Conservation (phyloP, 495 filamentous ascomycete species). For the Neohortaea acidophila region DNA sequence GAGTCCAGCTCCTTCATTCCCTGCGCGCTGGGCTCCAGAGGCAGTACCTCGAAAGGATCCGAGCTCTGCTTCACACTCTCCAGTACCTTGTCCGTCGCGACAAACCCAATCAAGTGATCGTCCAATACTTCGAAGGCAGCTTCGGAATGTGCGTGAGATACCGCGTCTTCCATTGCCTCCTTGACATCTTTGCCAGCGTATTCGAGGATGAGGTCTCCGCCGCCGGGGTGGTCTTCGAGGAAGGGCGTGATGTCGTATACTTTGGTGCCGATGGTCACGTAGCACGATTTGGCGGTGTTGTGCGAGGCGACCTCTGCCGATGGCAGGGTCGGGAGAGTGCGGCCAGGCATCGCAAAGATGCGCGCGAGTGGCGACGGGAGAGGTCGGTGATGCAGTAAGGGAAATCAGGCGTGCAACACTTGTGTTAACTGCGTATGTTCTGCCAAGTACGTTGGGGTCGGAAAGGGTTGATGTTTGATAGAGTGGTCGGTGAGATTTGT, state of each 20-base stretch:
- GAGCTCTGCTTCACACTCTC: conserved; percentile 32
- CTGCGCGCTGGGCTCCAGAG: conserved; percentile 28
- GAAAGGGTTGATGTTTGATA: too few species aligned
- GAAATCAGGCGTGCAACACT: too few species aligned
- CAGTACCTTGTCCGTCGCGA: conserved; percentile 35
- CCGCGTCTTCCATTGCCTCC: conserved; percentile 66
- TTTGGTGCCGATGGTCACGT: conserved; percentile 73
- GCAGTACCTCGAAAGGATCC: conserved; percentile 34
- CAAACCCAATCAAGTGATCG: conserved; percentile 66
- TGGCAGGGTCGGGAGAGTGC: conserved; percentile 63
- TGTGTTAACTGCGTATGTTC: too few species aligned
- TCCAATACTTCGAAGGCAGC: conserved; percentile 87
- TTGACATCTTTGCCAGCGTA: conserved; percentile 79
- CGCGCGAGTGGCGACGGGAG: too few species aligned
- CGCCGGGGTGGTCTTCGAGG: conserved; percentile 76
- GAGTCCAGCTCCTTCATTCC: conserved; percentile 29
- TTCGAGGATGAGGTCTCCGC: conserved; percentile 72
- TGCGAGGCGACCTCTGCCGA: conserved; percentile 64
- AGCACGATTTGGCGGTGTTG: conserved; percentile 73
- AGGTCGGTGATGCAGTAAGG: too few species aligned
- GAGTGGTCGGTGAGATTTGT: too few species aligned
- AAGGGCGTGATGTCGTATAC: conserved; percentile 94
- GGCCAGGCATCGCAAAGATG: conserved; percentile 22
- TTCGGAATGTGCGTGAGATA: conserved; percentile 73
- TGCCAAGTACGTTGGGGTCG: too few species aligned